Percentiles rank a stretch among this genome's conserved stretches.
These are phyloP conservation scores for Trametes sp. DNA, from an alignment of 1,284 basidiomycete genomes.

Conservation along the genomic window DNA sequence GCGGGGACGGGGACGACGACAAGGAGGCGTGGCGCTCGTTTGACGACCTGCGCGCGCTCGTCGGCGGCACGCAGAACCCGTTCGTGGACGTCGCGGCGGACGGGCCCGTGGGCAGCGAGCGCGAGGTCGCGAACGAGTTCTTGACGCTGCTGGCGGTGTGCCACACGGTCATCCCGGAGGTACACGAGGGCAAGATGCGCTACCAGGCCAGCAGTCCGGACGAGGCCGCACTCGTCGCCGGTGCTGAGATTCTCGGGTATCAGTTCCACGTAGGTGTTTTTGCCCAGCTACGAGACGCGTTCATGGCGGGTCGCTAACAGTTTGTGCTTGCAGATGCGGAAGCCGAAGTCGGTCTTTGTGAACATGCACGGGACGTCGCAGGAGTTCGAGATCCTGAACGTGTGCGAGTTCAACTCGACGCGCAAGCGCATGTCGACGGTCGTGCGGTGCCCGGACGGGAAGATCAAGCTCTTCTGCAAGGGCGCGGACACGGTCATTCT, in stretches of 20 bases:
- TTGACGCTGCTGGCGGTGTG: conserved; percentile 93
- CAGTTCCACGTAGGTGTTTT: conserved; percentile 81
- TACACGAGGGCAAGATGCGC: conserved; percentile 82
- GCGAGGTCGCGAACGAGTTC: conserved; percentile 83
- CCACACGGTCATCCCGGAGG: conserved; percentile 98
- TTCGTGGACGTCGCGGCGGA: conserved; percentile 55
- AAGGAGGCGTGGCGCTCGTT: conserved; percentile 83
- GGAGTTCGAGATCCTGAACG: conserved; percentile 94
- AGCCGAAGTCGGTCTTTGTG: conserved; percentile 94
- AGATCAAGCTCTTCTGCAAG: conserved; percentile 96
- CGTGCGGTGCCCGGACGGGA: conserved; percentile 87
- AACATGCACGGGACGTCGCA: conserved; percentile 75
- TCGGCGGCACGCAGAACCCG: conserved; percentile 60
- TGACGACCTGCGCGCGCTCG: conserved; percentile 67
- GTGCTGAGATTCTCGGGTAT: conserved; percentile 93
- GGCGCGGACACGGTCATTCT: conserved; percentile 98
- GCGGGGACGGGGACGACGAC: conserved; percentile 66
- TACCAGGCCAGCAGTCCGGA: conserved; percentile 99
- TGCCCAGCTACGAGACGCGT: too few species aligned
- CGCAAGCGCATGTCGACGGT: conserved; percentile 98
- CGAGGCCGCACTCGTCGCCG: conserved; percentile 95
- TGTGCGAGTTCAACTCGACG: conserved; percentile 99
- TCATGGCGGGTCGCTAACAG: not conserved
- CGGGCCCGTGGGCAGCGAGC: conserved; percentile 49
- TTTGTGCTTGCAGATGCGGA: conserved; percentile 72